Evolutionary conservation across 352 stramenopile species (phyloP).

Genomic region (Albugo laibachii): DNA sequence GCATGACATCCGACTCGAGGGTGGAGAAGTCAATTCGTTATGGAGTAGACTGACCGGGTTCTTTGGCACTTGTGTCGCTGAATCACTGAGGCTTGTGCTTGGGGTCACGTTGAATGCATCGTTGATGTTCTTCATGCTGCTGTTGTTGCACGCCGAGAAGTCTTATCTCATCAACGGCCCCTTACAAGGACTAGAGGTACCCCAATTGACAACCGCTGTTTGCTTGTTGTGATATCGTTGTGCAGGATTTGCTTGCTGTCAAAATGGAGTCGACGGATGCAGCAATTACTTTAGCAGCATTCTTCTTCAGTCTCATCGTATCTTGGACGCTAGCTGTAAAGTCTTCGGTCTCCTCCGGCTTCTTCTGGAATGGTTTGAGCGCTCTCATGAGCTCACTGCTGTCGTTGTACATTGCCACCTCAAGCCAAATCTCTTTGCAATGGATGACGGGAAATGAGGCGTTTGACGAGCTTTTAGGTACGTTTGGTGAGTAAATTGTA

Average conservation of each 20-base stretch:
- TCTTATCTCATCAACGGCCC: slow-evolving; percentile 25
- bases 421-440: slow-evolving; percentile 24
- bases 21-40: slow-evolving; percentile 26
- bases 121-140: slow-evolving; percentile 47
- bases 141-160: slow-evolving; percentile 57
- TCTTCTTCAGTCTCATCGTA: slow-evolving; percentile 13
- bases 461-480: slow-evolving; percentile 54
- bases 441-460: slow-evolving; percentile 36
- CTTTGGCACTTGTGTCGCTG: slow-evolving; percentile 13
- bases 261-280: slow-evolving; percentile 32
- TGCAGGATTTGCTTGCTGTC: slow-evolving; percentile 27
- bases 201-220: not conserved
- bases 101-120: slow-evolving; percentile 22
- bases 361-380: slow-evolving; percentile 54
- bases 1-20: slow-evolving; percentile 35
- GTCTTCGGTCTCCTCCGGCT: slow-evolving; percentile 22
- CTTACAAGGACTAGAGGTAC: slow-evolving; percentile 28
- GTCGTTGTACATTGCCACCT: slow-evolving; percentile 45
- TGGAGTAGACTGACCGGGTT: slow-evolving; percentile 13
- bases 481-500: slow-evolving; percentile 3
- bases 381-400: slow-evolving; percentile 25
- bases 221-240: not conserved
- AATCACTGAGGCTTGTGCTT: slow-evolving; percentile 21
- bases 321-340: slow-evolving; percentile 17
- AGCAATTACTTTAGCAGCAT: slow-evolving; percentile 19